Base-by-base conservation (phyloP, 352 stramenopile genomes). In the Globisporangium viniferum region DNA sequence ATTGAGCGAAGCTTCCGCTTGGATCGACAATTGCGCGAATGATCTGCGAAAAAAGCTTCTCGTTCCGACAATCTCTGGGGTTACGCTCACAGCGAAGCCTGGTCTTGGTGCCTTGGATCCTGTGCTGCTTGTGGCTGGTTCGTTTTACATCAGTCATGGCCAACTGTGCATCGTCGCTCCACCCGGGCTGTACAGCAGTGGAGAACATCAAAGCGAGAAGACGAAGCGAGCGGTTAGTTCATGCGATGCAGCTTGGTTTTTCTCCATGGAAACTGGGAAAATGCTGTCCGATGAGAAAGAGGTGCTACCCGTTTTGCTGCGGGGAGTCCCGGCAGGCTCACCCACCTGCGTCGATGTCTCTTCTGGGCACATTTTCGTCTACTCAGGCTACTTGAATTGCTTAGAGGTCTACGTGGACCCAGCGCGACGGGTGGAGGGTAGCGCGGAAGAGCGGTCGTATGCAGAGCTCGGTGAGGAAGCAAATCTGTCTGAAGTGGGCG, bases 211-310 rank as follows among this genome's bases (percentile, higher is more conserved):
- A 31, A 79, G 68, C 33, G 81, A 86, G 20, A 70, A 72, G 63
- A 48, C 64, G 8, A 89, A 81, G 49, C 77, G 80, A 60, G 76
- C 68, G 12, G 78, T 73, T 29, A 86, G 75, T 44, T 75, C 81
- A 3, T 78, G 73, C 31, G 85, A 93, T 66, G 76, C 75, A n/a
- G 82, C 83, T 2, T 90, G 79, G 82, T 88, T 93, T 31, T 93
- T 91, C 68, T 89, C 79, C 4, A 72, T 89, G 39, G 66, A 75
- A 6, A 76, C 70, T 62, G 85, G 83, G 2, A 35, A 61, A 7
- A 48, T 87, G 24, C 56, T 80, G 9, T 66, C 61, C 33, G 51
- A 76, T 24, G 72, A 66, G 20, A 70, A 39, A 27, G 64, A 75
- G 20, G 5, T 66, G 2, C 64, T 76, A n/a, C 78, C 81, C 0